Evolutionary conservation across 169 alveolate genomes (phyloP).

Genomic region (Condylostoma magnum): DNA sequence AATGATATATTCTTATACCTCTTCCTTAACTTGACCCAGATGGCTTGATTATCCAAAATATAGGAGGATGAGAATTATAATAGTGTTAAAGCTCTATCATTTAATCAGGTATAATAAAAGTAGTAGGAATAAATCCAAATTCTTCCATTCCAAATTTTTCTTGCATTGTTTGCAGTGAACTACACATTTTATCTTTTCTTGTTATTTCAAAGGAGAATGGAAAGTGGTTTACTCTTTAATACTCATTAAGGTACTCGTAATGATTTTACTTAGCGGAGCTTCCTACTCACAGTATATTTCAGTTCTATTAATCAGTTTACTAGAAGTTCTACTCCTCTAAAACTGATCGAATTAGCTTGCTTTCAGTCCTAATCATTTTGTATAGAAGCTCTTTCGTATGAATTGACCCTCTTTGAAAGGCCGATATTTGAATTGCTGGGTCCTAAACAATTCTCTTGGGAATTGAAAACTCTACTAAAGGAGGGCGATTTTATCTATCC

Average conservation of each 20-base stretch:
- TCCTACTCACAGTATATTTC: slow-evolving; percentile 20
- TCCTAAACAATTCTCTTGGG: too few relatives aligned
- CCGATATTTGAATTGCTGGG: too few relatives aligned
- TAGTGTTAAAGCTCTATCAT: slow-evolving; percentile 16
- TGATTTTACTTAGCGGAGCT: background rate
- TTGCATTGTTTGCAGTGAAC: slow-evolving; percentile 47
- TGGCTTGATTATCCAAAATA: slow-evolving; percentile 60
- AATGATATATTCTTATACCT: slow-evolving; percentile 52
- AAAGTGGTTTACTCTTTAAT: slow-evolving; percentile 63
- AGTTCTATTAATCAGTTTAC: background rate
- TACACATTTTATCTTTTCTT: slow-evolving; percentile 56
- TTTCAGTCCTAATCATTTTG: background rate
- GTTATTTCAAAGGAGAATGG: slow-evolving; percentile 53
- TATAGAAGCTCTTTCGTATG: too few relatives aligned
- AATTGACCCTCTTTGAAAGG: too few relatives aligned
- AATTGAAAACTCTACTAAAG: too few relatives aligned
- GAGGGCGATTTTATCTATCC: too few relatives aligned
- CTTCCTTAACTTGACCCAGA: slow-evolving; percentile 50
- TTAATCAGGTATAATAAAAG: slow-evolving; percentile 66
- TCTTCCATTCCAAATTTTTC: slow-evolving; percentile 46
- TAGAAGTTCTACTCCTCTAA: background rate
- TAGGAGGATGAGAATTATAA: slow-evolving; percentile 26
- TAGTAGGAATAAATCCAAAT: slow-evolving; percentile 61
- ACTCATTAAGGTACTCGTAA: slow-evolving; percentile 35
- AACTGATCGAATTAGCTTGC: background rate